A percentile compares a stretch with the other conserved stretches of the same genome.
Evolutionary conservation across 129 eudicot species (phyloP).

Genomic region (Smallanthus sonchifolius): DNA sequence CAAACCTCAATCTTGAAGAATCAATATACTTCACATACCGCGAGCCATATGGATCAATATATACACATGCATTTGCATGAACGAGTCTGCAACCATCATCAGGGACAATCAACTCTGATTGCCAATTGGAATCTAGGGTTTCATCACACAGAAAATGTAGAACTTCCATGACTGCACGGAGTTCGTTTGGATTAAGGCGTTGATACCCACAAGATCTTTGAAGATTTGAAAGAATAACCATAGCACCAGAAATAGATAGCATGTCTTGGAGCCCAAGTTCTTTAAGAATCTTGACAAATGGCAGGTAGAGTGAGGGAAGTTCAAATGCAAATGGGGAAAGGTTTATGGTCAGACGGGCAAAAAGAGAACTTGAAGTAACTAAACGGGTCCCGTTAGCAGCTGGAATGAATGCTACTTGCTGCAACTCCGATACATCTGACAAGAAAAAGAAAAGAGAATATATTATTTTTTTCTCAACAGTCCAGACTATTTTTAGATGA

Average conservation of each 20-base stretch:
- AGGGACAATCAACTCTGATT: slow-evolving; percentile 74
- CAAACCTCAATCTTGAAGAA: slow-evolving; percentile 74
- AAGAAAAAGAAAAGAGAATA: slow-evolving; percentile 1
- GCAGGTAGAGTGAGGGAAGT: slow-evolving; percentile 80
- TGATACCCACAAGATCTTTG: slow-evolving; percentile 94
- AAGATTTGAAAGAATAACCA: slow-evolving; percentile 72
- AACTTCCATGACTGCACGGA: slow-evolving; percentile 86
- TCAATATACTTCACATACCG: slow-evolving; percentile 76
- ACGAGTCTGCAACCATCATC: slow-evolving; percentile 98
- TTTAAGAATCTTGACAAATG: slow-evolving; percentile 79
- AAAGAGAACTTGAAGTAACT: slow-evolving; percentile 83
- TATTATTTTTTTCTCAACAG: background rate
- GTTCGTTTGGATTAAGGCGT: slow-evolving; percentile 91
- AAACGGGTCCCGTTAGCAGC: slow-evolving; percentile 98
- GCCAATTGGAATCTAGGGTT: slow-evolving; percentile 51
- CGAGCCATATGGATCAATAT: slow-evolving; percentile 82
- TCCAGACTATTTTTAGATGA: background rate
- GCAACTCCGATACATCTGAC: slow-evolving; percentile 66
- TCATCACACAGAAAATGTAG: slow-evolving; percentile 62
- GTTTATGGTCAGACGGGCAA: slow-evolving; percentile 73
- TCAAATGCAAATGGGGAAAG: slow-evolving; percentile 98
- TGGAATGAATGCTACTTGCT: slow-evolving; percentile 89
- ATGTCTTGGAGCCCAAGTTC: slow-evolving; percentile 81
- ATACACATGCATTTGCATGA: slow-evolving; percentile 81
- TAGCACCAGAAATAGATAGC: slow-evolving; percentile 68